Percentiles rank a stretch among this genome's conserved stretches.
These are phyloP conservation scores for Leccinum subtestaceum DNA, from an alignment of 768 basidiomycete genomes.

Conservation along the genomic window DNA sequence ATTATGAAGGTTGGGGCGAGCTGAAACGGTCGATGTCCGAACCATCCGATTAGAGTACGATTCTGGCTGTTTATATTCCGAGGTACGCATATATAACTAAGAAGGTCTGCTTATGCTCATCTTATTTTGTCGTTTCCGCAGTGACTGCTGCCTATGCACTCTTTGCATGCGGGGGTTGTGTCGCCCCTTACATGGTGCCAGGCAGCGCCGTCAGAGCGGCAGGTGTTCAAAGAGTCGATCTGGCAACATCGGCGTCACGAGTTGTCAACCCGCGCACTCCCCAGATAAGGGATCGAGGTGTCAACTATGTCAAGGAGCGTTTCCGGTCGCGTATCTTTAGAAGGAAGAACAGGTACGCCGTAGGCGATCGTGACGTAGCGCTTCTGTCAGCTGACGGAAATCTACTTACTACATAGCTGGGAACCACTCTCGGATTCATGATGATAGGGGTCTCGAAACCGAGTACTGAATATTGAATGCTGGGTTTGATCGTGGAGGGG, in stretches of 20 bases:
- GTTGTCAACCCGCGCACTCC: background rate
- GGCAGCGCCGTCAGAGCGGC: too few relatives aligned
- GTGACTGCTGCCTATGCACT: background rate
- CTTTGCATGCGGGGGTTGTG: conserved; percentile 4
- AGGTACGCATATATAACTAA: too few relatives aligned
- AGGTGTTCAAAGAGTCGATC: background rate
- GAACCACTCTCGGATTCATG: background rate
- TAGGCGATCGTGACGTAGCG: background rate
- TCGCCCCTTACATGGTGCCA: background rate
- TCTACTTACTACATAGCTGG: background rate
- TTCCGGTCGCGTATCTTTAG: background rate
- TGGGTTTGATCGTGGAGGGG: background rate
- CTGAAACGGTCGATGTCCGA: too few relatives aligned
- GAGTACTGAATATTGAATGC: background rate
- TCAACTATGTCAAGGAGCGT: background rate
- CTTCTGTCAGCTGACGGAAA: background rate
- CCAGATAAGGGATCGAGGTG: background rate
- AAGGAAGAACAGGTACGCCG: background rate
- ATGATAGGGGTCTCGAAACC: background rate
- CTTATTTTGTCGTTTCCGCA: too few relatives aligned
- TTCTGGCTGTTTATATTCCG: too few relatives aligned
- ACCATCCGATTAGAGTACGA: too few relatives aligned
- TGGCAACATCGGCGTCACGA: too few relatives aligned
- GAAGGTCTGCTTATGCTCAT: too few relatives aligned
- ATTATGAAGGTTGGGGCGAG: too few relatives aligned